Base-by-base conservation (phyloP, 768 basidiomycete genomes). In the Suillus bovinus region DNA sequence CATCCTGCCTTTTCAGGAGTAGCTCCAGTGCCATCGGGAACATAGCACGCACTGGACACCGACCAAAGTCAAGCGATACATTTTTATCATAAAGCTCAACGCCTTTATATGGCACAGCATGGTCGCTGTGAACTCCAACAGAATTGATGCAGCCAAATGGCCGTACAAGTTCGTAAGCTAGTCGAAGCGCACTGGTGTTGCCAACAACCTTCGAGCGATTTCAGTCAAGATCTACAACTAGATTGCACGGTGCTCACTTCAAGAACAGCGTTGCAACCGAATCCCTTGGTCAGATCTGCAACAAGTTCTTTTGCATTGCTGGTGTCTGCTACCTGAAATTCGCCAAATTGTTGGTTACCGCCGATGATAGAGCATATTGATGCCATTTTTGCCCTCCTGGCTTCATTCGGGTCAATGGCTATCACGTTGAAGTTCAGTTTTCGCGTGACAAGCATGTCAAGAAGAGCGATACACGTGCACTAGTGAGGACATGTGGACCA, bases 31-130 rank as follows among this genome's bases (percentile, higher is more conserved):
- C 91, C 61, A 83, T 72, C 11, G 88, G 87, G 67, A 93, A 86
- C 83, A 92, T 85, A 1, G 90, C 85, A 16, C 88, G 84, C 5
- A 90, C 90, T 17, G 90, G 91, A 66, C 91, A 93, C 10, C 91
- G 84, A 10, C 92, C 92, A 70, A 93, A 93, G 68, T 91, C 87
- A 29, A 91, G 78, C 1, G 88, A 89, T 8, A 91, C 81, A 71
- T 93, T 93, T 75, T 91, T 90, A 78, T 87, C 78, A 73, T 93
- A 93, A 61, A 87, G 69, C 47, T 87, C 78, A 7, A 70, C 69
- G 24, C 83, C 81, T 13, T 81, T 84, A 66, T 87, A 84, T 2
- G 88, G 87, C 42, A 90, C 66, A 24, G 72, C 78, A 1, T 76
- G 76, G 55, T 74, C 78, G 60, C 85, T 82, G 62, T 91, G 89